A percentile compares a stretch with the other conserved stretches of the same genome.
phyloP scores from a whole-genome alignment of 2,329 filamentous ascomycete genomes.

The Fusarium chuoi region DNA sequence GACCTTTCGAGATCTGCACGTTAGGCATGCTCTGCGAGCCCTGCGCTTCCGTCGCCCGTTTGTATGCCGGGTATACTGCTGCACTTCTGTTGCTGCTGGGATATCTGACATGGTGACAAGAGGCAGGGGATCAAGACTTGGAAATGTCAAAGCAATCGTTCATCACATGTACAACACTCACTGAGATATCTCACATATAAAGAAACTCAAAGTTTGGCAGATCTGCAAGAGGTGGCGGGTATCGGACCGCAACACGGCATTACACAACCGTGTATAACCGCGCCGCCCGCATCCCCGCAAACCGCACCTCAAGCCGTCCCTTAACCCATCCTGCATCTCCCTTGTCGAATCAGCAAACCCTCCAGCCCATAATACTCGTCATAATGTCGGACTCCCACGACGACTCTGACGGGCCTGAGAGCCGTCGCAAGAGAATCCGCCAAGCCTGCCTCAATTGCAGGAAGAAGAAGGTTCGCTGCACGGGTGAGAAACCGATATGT shows the following conservation, averaged over 20 bases:
- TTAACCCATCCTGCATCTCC: not conserved
- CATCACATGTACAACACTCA: accelerated
- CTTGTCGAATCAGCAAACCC: not conserved
- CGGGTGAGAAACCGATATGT: conserved; percentile 17
- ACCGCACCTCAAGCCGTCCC: not conserved
- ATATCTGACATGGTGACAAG: not conserved
- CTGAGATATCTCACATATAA: not conserved
- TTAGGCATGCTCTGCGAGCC: conserved; percentile 1
- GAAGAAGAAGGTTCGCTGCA: conserved; percentile 18
- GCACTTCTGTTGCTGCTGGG: not conserved
- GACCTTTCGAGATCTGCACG: conserved; percentile 8
- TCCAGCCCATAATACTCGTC: not conserved
- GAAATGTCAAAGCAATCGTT: accelerated
- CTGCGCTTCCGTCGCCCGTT: not conserved
- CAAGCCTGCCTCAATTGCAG: conserved; percentile 25
- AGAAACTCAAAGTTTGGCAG: not conserved
- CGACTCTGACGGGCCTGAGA: conserved; percentile 17
- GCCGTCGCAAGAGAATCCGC: conserved; percentile 15
- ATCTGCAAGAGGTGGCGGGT: not conserved
- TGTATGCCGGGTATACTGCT: not conserved
- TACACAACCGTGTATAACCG: conserved; percentile 17
- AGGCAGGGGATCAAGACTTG: accelerated
- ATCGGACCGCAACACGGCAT: not conserved
- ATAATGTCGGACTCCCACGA: conserved; percentile 10
- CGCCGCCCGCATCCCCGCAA: not conserved